Conservation (phyloP, 768 basidiomycete genomes). For the Russula vinacea region DNA sequence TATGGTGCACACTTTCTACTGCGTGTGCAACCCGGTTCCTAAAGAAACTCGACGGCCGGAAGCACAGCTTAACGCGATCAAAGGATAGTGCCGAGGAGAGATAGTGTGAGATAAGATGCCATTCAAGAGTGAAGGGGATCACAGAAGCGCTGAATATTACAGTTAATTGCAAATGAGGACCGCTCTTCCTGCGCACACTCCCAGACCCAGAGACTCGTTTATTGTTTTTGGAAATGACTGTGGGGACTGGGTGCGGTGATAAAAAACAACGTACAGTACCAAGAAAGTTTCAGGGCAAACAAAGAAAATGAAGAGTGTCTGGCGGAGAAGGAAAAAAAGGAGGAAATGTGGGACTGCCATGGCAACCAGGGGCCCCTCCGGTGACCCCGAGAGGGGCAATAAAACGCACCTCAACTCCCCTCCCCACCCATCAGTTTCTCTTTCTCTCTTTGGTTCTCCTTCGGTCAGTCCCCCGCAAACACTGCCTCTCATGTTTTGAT, state of each 20-base stretch:
- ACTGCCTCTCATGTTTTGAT: not conserved
- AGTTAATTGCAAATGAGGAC: too few species aligned
- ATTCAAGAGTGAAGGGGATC: not conserved
- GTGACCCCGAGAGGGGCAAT: not conserved
- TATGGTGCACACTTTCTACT: not conserved
- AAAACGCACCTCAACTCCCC: not conserved
- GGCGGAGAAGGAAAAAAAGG: not conserved
- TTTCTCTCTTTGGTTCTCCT: not conserved
- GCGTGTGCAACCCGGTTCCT: not conserved
- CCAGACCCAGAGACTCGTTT: too few species aligned
- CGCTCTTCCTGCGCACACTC: too few species aligned
- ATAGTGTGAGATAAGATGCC: not conserved
- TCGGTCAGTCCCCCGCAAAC: conserved; percentile 1
- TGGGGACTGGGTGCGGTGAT: too few species aligned
- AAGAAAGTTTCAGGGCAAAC: not conserved
- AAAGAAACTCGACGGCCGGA: not conserved
- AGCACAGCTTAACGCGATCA: not conserved
- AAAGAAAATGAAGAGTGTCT: not conserved
- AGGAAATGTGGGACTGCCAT: not conserved
- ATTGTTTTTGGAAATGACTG: too few species aligned
- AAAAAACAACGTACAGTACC: not conserved
- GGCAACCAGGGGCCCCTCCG: conserved; percentile 6
- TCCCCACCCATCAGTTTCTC: not conserved
- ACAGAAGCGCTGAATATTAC: too few species aligned
- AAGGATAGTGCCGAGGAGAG: not conserved